A percentile compares a stretch with the other conserved stretches of the same genome.
These are phyloP conservation scores for Ilyonectria sp. DNA, from an alignment of 2,329 filamentous ascomycete genomes.

Conservation along the genomic window DNA sequence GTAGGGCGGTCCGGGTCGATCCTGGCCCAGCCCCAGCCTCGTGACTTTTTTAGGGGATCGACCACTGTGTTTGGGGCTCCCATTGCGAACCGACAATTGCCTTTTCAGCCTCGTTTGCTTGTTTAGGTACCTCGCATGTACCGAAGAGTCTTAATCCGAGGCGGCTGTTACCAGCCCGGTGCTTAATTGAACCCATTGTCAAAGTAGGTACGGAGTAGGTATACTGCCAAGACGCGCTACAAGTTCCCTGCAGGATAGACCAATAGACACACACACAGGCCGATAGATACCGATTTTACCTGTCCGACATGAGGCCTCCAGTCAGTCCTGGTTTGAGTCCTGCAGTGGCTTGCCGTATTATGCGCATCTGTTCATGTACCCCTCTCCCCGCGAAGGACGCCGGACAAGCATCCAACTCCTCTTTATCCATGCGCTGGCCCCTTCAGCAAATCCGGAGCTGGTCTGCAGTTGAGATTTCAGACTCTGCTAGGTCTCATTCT, in stretches of 20 bases:
- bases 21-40: conserved; percentile 22
- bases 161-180: background rate
- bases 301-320: background rate
- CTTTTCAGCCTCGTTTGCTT: too few relatives aligned
- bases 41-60: conserved; percentile 13
- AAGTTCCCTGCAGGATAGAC: background rate
- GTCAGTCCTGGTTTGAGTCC: background rate
- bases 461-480: too few relatives aligned
- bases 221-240: background rate
- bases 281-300: background rate
- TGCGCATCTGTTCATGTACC: too few relatives aligned
- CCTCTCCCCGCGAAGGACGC: too few relatives aligned
- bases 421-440: background rate
- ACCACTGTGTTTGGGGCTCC: background rate
- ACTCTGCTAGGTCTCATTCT: too few relatives aligned
- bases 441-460: background rate
- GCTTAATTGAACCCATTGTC: background rate
- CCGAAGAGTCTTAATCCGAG: background rate
- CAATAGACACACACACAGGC: background rate
- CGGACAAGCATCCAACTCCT: background rate
- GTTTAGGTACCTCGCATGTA: too few relatives aligned
- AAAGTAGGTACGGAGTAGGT: too few relatives aligned
- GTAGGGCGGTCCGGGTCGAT: background rate
- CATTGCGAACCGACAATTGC: conserved; percentile 11
- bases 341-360: too few relatives aligned